Evolutionary conservation across 768 basidiomycete genomes (phyloP).

Genomic region (Amyloporia xantha): DNA sequence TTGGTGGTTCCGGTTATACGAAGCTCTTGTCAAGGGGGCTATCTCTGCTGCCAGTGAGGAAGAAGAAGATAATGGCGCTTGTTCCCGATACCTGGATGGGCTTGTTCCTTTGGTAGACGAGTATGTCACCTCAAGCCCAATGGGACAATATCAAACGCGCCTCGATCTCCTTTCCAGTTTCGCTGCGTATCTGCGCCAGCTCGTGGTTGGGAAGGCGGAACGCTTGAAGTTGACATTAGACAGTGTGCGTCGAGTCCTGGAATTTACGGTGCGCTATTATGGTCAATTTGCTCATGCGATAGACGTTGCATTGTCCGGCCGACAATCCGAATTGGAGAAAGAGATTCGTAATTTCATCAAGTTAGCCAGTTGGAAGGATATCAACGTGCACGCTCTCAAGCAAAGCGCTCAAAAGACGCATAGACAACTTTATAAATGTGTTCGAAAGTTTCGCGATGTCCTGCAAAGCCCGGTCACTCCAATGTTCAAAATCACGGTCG

Average conservation of each 20-base stretch:
- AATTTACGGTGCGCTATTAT: slow-evolving; percentile 57
- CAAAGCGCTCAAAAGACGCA: slow-evolving; percentile 89
- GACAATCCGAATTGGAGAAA: slow-evolving; percentile 62
- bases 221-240: slow-evolving; percentile 26
- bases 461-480: slow-evolving; percentile 63
- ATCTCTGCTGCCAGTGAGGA: slow-evolving; percentile 40
- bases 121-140: slow-evolving; percentile 66
- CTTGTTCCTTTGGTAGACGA: slow-evolving; percentile 76
- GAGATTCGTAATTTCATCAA: slow-evolving; percentile 84
- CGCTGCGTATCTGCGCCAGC: slow-evolving; percentile 36
- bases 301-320: slow-evolving; percentile 40
- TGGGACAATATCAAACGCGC: slow-evolving; percentile 76
- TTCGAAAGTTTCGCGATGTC: slow-evolving; percentile 88
- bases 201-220: slow-evolving; percentile 28
- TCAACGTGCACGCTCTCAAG: slow-evolving; percentile 90
- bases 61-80: slow-evolving; percentile 23
- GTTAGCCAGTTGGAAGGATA: slow-evolving; percentile 96
- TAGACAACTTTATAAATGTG: slow-evolving; percentile 81
- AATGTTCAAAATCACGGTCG: slow-evolving; percentile 11
- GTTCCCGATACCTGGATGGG: slow-evolving; percentile 50
- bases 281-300: slow-evolving; percentile 49
- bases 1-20: slow-evolving; percentile 93
- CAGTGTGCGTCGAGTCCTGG: slow-evolving; percentile 53
- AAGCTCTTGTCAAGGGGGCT: slow-evolving; percentile 62
- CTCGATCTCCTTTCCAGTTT: slow-evolving; percentile 68